Conservation (phyloP, 148 eudicot genomes). For the Camellia lanceoleosa region DNA sequence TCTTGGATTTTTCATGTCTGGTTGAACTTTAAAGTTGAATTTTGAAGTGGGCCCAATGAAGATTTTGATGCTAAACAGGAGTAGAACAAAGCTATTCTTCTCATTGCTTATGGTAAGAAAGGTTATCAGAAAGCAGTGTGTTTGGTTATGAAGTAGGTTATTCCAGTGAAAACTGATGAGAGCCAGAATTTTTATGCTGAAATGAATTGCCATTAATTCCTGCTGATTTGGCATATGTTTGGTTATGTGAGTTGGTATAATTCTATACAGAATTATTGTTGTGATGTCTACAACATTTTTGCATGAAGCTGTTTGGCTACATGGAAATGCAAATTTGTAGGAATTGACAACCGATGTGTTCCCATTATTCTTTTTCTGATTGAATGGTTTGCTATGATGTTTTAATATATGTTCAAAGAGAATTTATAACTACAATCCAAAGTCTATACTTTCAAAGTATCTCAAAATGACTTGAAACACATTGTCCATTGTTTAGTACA, state of each 20-base stretch:
- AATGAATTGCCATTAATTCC: neutral
- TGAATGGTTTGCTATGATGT: no score
- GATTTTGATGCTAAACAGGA: neutral
- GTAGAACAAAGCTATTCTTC: neutral
- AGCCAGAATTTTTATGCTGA: neutral
- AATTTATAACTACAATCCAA: no score
- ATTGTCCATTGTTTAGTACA: no score
- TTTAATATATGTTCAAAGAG: no score
- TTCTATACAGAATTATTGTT: neutral
- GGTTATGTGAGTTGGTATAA: neutral
- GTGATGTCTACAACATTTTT: neutral
- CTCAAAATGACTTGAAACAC: no score
- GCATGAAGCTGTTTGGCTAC: neutral
- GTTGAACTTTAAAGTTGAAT: constrained; percentile 12
- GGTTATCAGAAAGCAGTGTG: neutral
- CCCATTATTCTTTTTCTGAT: no score
- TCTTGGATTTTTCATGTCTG: constrained; percentile 27
- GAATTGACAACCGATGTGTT: no score
- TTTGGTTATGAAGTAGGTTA: neutral
- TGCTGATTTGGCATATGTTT: neutral
- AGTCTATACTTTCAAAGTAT: no score
- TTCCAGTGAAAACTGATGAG: neutral
- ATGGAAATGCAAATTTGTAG: neutral
- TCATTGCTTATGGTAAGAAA: neutral
- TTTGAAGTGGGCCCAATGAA: neutral